A percentile compares a stretch with the other conserved stretches of the same genome.
phyloP scores from a whole-genome alignment of 169 alveolate species.

The Eimeria praecox region DNA sequence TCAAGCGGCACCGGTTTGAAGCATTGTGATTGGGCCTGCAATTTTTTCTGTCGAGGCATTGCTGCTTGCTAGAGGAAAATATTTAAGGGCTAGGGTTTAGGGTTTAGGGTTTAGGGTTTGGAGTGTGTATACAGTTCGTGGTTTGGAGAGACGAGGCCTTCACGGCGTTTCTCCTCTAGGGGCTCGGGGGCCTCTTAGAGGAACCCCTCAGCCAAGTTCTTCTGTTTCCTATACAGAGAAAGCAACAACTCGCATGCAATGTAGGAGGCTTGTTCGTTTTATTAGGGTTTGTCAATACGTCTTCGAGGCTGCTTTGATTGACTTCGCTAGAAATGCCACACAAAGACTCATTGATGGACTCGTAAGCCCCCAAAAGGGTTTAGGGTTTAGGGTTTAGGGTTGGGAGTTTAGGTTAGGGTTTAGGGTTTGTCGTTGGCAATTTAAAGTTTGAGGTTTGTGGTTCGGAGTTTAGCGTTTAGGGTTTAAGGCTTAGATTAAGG shows the following conservation, averaged over 20 bases:
- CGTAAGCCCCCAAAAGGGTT: not conserved
- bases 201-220: not conserved
- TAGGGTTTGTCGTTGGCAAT: not conserved
- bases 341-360: constrained; percentile 35
- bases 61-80: not conserved
- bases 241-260: constrained; percentile 96
- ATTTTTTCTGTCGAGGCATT: not conserved
- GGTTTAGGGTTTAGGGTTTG: constrained; percentile 57
- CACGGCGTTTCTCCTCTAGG: not conserved
- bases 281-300: constrained; percentile 93
- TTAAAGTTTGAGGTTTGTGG: not conserved
- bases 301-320: constrained; percentile 91
- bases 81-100: constrained; percentile 2
- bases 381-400: constrained; percentile 34
- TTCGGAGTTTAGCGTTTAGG: not conserved
- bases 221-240: constrained; percentile 91
- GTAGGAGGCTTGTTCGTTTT: constrained; percentile 92
- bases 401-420: not conserved
- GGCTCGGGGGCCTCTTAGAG: not conserved
- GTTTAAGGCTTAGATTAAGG: not conserved
- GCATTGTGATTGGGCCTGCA: not conserved
- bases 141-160: not conserved
- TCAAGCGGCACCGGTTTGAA: not conserved
- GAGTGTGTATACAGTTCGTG: not conserved
- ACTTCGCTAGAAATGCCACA: constrained; percentile 86